Conservation (phyloP, 2,329 filamentous ascomycete genomes). For the Aspergillus melleus region DNA sequence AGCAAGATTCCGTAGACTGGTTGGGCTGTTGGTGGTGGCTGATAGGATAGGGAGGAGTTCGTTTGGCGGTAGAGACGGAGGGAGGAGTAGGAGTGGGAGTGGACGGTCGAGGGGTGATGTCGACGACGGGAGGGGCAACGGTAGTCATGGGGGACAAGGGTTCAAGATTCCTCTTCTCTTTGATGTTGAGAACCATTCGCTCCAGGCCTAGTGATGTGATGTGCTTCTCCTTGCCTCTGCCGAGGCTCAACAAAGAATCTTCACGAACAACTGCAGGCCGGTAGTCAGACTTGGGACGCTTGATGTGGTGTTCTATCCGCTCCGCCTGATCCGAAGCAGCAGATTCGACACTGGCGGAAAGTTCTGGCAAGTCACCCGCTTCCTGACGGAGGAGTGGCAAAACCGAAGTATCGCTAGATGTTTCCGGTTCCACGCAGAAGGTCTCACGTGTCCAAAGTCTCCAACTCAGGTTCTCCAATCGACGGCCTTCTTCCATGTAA, state of each 20-base stretch:
- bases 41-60: constrained; percentile 32
- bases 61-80: constrained; percentile 28
- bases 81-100: constrained; percentile 42
- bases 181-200: constrained; percentile 90
- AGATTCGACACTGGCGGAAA: constrained; percentile 77
- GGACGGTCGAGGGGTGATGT: constrained; percentile 45
- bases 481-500: constrained; percentile 86
- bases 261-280: constrained; percentile 52
- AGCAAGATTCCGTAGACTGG: constrained; percentile 60
- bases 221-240: constrained; percentile 76
- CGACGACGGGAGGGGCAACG: constrained; percentile 39
- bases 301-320: constrained; percentile 57
- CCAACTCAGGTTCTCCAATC: constrained; percentile 95
- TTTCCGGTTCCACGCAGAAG: constrained; percentile 73
- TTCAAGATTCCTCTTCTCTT: constrained; percentile 73
- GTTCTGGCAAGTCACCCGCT: constrained; percentile 62
- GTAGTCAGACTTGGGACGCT: constrained; percentile 64
- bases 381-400: constrained; percentile 49
- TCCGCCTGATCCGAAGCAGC: constrained; percentile 63
- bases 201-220: constrained; percentile 91
- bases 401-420: constrained; percentile 53
- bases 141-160: constrained; percentile 50
- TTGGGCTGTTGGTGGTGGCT: constrained; percentile 33
- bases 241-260: constrained; percentile 60
- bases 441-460: constrained; percentile 91